phyloP scores from a whole-genome alignment of 2,329 filamentous ascomycete species.

The Penicillium sp. region DNA sequence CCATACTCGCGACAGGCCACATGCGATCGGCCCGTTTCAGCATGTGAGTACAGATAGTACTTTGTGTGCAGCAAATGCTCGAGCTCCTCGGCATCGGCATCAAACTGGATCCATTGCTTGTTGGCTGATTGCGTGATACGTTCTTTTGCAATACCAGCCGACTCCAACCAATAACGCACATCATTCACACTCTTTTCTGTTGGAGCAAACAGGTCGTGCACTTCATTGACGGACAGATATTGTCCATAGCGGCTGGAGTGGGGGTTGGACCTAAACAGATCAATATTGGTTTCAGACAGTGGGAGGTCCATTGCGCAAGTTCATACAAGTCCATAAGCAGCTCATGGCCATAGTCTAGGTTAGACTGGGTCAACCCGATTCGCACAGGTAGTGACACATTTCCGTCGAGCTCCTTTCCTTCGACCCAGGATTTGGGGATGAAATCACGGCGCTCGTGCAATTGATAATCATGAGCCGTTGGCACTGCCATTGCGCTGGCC shows the following conservation, averaged over 20 bases:
- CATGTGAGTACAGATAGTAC: constrained; percentile 39
- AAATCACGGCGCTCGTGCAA: constrained; percentile 32
- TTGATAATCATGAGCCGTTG: constrained; percentile 21
- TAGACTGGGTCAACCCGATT: constrained; percentile 27
- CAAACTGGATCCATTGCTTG: constrained; percentile 42
- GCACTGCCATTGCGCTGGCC: constrained; percentile 19
- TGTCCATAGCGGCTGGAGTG: constrained; percentile 36
- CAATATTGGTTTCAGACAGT: neutral
- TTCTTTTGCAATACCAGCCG: constrained; percentile 21
- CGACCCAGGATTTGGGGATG: constrained; percentile 26
- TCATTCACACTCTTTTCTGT: constrained; percentile 24
- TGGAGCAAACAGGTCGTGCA: constrained; percentile 37
- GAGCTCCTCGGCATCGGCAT: constrained; percentile 35
- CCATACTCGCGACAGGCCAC: constrained; percentile 42
- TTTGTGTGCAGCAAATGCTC: constrained; percentile 39
- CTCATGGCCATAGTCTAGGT: constrained; percentile 27
- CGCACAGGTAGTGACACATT: constrained; percentile 24
- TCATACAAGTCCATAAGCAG: constrained; percentile 33
- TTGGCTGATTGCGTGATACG: constrained; percentile 29
- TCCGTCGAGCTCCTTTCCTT: constrained; percentile 21
- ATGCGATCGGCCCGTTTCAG: constrained; percentile 28
- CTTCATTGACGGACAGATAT: constrained; percentile 29
- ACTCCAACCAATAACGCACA: constrained; percentile 30
- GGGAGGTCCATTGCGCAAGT: neutral
- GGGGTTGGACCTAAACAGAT: constrained; percentile 31